A percentile compares a stretch with the other conserved stretches of the same genome.
Conservation (phyloP, 139 green algal genomes). For the Pseudopediastrum boryanum region DNA sequence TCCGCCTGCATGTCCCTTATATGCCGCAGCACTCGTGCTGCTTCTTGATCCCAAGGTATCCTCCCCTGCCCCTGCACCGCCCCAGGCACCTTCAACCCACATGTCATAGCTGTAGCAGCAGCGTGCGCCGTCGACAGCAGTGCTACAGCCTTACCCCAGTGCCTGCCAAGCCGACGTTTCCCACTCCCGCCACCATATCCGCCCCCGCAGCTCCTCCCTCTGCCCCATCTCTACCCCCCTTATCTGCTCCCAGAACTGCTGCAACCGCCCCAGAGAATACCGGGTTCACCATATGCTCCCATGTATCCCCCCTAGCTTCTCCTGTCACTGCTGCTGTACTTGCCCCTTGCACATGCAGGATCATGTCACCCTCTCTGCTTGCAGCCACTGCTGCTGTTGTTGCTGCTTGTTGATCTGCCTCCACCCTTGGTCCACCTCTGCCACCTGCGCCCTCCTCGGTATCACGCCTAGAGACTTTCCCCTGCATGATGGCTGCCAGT, state of each 20-base stretch:
- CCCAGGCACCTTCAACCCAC: background rate
- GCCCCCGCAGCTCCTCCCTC: constrained; percentile 31
- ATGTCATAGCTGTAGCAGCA: constrained; percentile 7
- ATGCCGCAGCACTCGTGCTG: background rate
- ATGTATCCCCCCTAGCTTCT: background rate
- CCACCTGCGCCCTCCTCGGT: too few species aligned
- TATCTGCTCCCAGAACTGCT: constrained; percentile 50
- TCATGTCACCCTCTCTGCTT: too few species aligned
- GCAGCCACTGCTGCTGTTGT: too few species aligned
- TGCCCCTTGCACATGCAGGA: too few species aligned
- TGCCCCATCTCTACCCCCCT: constrained; percentile 34
- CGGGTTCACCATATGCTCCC: background rate
- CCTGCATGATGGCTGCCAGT: too few species aligned
- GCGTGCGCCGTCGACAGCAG: constrained; percentile 30
- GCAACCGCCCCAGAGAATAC: constrained; percentile 44
- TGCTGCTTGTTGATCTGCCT: too few species aligned
- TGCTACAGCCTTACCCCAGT: constrained; percentile 1
- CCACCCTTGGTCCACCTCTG: too few species aligned
- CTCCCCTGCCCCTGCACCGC: constrained; percentile 4
- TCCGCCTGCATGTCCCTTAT: too few species aligned
- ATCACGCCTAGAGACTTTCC: too few species aligned
- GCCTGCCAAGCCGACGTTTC: constrained; percentile 38
- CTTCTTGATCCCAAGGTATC: background rate
- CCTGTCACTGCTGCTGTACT: too few species aligned
- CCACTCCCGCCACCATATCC: constrained; percentile 50